These are phyloP conservation scores for Colletotrichum sp. DNA, from an alignment of 2,329 filamentous ascomycete species.

Conservation along the genomic window DNA sequence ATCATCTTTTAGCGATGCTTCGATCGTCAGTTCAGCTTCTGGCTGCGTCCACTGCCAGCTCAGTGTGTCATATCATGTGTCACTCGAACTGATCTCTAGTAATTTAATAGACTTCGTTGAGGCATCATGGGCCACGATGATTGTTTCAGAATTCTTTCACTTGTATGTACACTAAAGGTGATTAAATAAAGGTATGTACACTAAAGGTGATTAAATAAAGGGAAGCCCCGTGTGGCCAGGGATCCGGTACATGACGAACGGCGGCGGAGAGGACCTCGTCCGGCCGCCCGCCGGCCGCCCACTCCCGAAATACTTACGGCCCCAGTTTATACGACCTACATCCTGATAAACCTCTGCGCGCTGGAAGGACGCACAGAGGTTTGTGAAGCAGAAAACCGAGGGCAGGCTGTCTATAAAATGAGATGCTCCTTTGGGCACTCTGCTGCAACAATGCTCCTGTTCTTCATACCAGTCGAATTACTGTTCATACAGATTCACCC, in stretches of 20 bases:
- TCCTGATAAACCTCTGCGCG: background rate
- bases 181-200: background rate
- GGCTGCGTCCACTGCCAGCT: background rate
- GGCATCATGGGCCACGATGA: background rate
- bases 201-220: background rate
- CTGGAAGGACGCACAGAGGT: background rate
- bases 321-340: background rate
- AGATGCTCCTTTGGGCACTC: background rate
- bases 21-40: background rate
- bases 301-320: background rate
- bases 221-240: background rate
- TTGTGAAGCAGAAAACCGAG: background rate
- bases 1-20: background rate
- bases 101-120: background rate
- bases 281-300: background rate
- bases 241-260: background rate
- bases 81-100: background rate
- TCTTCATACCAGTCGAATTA: background rate
- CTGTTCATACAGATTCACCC: background rate
- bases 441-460: background rate
- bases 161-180: background rate
- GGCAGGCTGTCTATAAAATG: background rate
- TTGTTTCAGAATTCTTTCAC: background rate
- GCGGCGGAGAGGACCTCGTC: background rate
- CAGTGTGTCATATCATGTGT: background rate